A percentile compares a stretch with the other conserved stretches of the same genome.
These are phyloP conservation scores for Stachybotrys chlorohalonatus DNA, from an alignment of 2,329 filamentous ascomycete genomes.

Conservation along the genomic window DNA sequence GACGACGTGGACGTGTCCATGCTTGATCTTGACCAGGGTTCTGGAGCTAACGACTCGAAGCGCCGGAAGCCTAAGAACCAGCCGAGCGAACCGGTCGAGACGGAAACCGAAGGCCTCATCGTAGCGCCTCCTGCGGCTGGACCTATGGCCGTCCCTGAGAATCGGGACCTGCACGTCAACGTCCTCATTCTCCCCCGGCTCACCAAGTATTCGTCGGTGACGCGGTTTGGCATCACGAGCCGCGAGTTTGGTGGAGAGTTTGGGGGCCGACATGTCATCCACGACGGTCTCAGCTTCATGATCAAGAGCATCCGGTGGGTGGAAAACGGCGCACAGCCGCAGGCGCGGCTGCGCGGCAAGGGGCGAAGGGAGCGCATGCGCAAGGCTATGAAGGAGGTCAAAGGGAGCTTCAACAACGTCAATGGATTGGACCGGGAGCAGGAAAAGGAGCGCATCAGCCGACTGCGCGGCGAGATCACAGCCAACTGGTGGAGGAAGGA, in stretches of 20 bases:
- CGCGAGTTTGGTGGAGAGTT: conserved; percentile 61
- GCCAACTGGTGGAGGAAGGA: conserved; percentile 24
- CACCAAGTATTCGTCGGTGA: conserved; percentile 64
- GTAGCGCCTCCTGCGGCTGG: conserved; percentile 46
- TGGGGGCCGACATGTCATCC: conserved; percentile 35
- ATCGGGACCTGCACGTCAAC: conserved; percentile 80
- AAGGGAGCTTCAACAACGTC: conserved; percentile 22
- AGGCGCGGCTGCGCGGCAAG: conserved; percentile 46
- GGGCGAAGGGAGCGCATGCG: conserved; percentile 47
- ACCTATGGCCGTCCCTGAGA: conserved; percentile 54
- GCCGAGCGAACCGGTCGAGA: conserved; percentile 17
- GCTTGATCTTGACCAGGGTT: conserved; percentile 43
- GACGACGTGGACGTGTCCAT: conserved; percentile 65
- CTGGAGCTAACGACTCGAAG: conserved; percentile 12
- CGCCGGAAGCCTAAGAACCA: conserved; percentile 22
- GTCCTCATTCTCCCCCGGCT: conserved; percentile 74
- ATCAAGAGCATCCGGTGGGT: conserved; percentile 78
- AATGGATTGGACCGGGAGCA: conserved; percentile 14
- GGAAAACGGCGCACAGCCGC: conserved; percentile 57
- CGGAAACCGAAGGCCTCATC: conserved; percentile 34
- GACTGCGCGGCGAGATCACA: conserved; percentile 19
- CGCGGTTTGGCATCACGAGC: conserved; percentile 73
- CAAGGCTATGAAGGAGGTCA: conserved; percentile 44
- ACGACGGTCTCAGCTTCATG: conserved; percentile 87
- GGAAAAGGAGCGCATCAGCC: conserved; percentile 13